These are phyloP conservation scores for Penicillium decumbens DNA, from an alignment of 2,329 filamentous ascomycete species.

Conservation along the genomic window DNA sequence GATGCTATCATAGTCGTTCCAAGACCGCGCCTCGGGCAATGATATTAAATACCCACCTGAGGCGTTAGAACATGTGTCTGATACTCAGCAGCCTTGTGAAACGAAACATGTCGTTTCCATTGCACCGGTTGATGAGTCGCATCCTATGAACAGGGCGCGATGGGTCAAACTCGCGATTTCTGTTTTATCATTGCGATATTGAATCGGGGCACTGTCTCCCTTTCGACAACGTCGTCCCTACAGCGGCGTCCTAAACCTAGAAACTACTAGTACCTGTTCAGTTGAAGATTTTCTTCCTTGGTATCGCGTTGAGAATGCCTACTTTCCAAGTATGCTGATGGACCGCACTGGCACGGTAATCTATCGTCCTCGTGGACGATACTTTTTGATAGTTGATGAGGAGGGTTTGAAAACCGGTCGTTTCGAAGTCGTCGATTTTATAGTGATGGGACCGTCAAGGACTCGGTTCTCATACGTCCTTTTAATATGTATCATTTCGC, in stretches of 20 bases:
- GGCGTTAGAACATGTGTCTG: neutral
- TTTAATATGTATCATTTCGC: neutral
- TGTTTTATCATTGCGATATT: neutral
- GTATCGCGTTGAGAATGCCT: conserved; percentile 1
- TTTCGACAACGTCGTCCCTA: neutral
- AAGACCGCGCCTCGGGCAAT: too few relatives aligned
- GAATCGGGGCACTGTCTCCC: conserved; percentile 1
- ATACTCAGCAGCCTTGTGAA: neutral
- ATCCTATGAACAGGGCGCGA: neutral
- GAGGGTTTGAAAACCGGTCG: neutral
- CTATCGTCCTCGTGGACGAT: neutral
- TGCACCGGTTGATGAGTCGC: neutral
- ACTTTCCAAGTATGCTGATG: neutral
- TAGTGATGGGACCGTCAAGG: neutral
- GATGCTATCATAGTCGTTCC: too few relatives aligned
- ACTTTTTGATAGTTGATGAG: neutral
- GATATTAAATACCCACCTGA: neutral
- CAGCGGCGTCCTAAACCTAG: neutral
- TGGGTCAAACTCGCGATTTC: neutral
- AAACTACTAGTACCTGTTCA: neutral
- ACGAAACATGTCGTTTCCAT: neutral
- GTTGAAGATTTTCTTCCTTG: conserved; percentile 1
- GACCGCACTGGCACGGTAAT: neutral
- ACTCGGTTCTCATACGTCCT: neutral
- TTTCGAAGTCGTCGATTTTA: neutral